These are phyloP conservation scores for Calonectria honghensis DNA, from an alignment of 2,329 filamentous ascomycete genomes.

Conservation along the genomic window DNA sequence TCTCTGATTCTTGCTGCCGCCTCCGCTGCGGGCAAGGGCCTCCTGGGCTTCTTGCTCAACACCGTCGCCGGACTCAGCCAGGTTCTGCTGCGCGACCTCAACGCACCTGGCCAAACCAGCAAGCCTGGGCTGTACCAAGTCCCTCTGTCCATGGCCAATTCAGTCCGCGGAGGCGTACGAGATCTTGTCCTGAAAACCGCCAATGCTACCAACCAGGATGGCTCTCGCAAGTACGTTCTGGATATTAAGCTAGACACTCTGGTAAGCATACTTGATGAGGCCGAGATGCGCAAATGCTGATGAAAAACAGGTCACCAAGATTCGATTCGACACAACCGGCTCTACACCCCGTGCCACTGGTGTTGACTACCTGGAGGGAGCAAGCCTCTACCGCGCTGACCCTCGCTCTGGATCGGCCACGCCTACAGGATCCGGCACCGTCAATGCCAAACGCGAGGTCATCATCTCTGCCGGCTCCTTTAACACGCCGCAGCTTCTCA, in stretches of 20 bases:
- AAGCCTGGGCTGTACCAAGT: conserved; percentile 64
- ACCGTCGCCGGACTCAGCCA: conserved; percentile 7
- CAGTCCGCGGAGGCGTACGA: conserved; percentile 67
- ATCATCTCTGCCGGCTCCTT: conserved; percentile 71
- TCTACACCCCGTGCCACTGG: conserved; percentile 65
- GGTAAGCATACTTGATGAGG: conserved; percentile 67
- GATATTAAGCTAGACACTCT: conserved; percentile 64
- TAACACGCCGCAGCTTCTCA: conserved; percentile 72
- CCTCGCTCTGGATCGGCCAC: conserved; percentile 58
- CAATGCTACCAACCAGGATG: conserved; percentile 61
- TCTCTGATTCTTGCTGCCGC: conserved; percentile 58
- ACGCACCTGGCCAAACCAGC: conserved; percentile 9
- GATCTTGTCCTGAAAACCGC: conserved; percentile 66
- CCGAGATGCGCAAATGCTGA: conserved; percentile 63
- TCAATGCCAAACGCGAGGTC: conserved; percentile 66
- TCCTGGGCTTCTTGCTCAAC: conserved; percentile 7
- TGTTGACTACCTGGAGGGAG: conserved; percentile 69
- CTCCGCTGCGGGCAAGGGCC: conserved; percentile 55
- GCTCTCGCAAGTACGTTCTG: conserved; percentile 72
- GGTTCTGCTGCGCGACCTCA: conserved; percentile 13
- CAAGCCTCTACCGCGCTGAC: conserved; percentile 67
- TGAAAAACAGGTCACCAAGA: conserved; percentile 3
- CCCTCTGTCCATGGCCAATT: conserved; percentile 66
- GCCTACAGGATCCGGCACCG: conserved; percentile 57
- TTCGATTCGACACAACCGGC: conserved; percentile 3